Conservation (phyloP, 2,329 filamentous ascomycete genomes). For the Zymoseptoria brevis region DNA sequence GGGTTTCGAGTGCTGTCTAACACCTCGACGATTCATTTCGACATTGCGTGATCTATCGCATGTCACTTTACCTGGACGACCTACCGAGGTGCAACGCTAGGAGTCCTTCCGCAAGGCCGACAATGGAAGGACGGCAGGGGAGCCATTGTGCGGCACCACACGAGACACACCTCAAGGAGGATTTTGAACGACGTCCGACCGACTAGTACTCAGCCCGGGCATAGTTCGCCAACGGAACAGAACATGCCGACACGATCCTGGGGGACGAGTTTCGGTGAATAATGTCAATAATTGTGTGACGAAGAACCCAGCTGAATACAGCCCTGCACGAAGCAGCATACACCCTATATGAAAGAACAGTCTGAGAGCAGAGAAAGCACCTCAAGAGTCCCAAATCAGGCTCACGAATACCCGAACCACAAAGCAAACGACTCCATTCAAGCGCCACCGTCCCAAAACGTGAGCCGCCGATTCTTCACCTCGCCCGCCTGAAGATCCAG, state of each 20-base stretch:
- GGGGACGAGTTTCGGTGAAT: background rate
- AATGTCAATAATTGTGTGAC: background rate
- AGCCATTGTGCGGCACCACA: background rate
- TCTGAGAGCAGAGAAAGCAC: background rate
- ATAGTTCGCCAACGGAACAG: background rate
- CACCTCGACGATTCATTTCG: background rate
- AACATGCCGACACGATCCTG: background rate
- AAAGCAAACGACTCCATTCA: background rate
- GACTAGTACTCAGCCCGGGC: background rate
- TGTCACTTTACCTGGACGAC: background rate
- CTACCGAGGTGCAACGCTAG: background rate
- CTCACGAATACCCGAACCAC: background rate
- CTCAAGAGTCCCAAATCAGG: background rate
- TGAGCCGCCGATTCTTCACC: constrained; percentile 25
- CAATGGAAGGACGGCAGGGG: background rate
- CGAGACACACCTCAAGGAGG: background rate
- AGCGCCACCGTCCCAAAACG: constrained; percentile 17
- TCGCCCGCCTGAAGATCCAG: constrained; percentile 22
- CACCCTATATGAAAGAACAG: background rate
- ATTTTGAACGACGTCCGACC: background rate
- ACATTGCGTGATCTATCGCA: background rate
- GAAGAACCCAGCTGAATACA: background rate
- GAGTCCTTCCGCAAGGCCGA: background rate
- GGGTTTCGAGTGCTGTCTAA: constrained; percentile 29
- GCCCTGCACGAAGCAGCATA: background rate